Conservation (phyloP, 192 early-diverging fungal genomes). For the Coemansia sp. region DNA sequence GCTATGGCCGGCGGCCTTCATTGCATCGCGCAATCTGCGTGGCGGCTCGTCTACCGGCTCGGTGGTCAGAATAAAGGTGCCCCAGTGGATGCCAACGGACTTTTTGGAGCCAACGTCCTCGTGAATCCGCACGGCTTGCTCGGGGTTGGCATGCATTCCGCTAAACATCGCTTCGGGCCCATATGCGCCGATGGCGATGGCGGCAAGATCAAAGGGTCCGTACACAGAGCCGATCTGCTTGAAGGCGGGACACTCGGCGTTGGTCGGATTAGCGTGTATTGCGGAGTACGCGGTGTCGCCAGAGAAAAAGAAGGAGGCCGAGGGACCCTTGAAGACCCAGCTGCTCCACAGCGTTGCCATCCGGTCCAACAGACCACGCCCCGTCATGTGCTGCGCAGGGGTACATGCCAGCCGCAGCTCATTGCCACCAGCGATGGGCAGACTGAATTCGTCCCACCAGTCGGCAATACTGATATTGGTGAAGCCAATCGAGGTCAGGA, state of each 20-base stretch:
- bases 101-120: constrained; percentile 66
- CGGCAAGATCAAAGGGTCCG: constrained; percentile 71
- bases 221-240: constrained; percentile 75
- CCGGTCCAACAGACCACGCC: constrained; percentile 63
- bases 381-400: constrained; percentile 62
- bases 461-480: constrained; percentile 65
- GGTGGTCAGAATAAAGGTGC: constrained; percentile 74
- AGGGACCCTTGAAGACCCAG: constrained; percentile 60
- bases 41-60: constrained; percentile 74
- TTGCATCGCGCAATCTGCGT: constrained; percentile 54
- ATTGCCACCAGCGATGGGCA: constrained; percentile 12
- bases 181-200: constrained; percentile 87
- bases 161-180: constrained; percentile 67
- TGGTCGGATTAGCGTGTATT: constrained; percentile 39
- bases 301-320: constrained; percentile 41
- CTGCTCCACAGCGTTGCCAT: constrained; percentile 79
- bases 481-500: constrained; percentile 61
- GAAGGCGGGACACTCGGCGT: constrained; percentile 79
- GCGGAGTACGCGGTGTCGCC: constrained; percentile 83
- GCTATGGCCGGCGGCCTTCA: constrained; percentile 58
- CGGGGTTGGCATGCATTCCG: constrained; percentile 73
- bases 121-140: constrained; percentile 80
- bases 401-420: constrained; percentile 65
- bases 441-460: constrained; percentile 71
- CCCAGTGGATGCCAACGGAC: constrained; percentile 83